Evolutionary conservation across 345 rosid species (phyloP).

Genomic region (Murraya koenigii): DNA sequence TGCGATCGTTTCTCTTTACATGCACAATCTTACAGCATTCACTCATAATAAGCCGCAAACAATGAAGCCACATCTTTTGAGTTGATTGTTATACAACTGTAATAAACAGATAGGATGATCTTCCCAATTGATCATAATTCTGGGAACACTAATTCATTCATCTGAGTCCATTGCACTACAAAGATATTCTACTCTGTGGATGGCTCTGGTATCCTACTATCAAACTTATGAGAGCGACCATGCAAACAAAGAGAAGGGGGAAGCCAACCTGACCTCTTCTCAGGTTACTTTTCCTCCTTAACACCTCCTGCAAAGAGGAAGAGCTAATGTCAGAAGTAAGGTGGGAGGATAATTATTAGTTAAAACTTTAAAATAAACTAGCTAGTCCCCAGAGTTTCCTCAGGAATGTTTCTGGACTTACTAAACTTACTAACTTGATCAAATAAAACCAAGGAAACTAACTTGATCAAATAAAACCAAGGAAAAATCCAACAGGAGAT

Average conservation of each 20-base stretch:
- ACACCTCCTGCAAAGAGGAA: constrained; percentile 32
- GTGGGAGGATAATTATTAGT: not conserved
- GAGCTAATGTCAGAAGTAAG: not conserved
- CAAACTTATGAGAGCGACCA: constrained; percentile 38
- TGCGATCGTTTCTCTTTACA: not conserved
- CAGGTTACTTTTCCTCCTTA: constrained; percentile 22
- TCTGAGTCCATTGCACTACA: not conserved
- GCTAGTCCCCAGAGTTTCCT: not conserved
- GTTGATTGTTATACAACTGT: not conserved
- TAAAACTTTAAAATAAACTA: not conserved
- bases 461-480: not conserved
- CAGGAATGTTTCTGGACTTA: not conserved
- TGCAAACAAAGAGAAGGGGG: constrained; percentile 43
- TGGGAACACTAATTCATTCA: not conserved
- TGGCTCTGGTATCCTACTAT: constrained; percentile 34
- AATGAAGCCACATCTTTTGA: not conserved
- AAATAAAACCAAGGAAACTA: not conserved
- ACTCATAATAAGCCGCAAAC: not conserved
- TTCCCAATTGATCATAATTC: not conserved
- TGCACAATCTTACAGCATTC: not conserved
- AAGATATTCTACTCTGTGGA: constrained; percentile 11
- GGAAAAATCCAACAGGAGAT: not conserved
- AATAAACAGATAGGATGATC: not conserved
- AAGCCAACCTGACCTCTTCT: constrained; percentile 40
- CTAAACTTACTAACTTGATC: not conserved